Evolutionary conservation across 2,329 filamentous ascomycete species (phyloP).

Genomic region (Pyrenochaeta sp.): DNA sequence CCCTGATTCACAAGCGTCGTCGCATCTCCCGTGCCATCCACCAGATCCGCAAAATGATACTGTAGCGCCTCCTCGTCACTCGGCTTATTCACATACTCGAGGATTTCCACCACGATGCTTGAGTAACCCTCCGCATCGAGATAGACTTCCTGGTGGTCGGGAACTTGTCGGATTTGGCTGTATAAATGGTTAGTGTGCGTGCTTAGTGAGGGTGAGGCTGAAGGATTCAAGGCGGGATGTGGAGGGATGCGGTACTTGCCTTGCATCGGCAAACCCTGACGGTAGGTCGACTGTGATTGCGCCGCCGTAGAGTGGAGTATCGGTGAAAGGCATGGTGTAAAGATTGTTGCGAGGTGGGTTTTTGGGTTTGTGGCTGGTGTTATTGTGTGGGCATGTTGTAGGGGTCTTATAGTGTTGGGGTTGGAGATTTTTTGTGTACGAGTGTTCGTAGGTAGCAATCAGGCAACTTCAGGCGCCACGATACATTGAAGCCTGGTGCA

Average conservation of each 20-base stretch:
- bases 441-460: slow-evolving; percentile 38
- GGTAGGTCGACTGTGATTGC: slow-evolving; percentile 75
- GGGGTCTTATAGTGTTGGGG: slow-evolving; percentile 32
- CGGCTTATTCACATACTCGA: slow-evolving; percentile 76
- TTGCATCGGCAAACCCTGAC: slow-evolving; percentile 73
- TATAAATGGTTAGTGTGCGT: slow-evolving; percentile 13
- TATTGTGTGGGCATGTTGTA: slow-evolving; percentile 16
- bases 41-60: slow-evolving; percentile 59
- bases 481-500: slow-evolving; percentile 29
- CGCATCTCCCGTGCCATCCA: slow-evolving; percentile 44
- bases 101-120: slow-evolving; percentile 88
- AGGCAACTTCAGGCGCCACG: slow-evolving; percentile 46
- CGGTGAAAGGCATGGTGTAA: slow-evolving; percentile 63
- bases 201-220: slow-evolving; percentile 17
- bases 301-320: slow-evolving; percentile 73
- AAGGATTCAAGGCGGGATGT: too few relatives aligned
- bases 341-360: slow-evolving; percentile 1
- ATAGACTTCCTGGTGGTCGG: slow-evolving; percentile 91
- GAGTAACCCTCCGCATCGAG: slow-evolving; percentile 84
- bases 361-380: slow-evolving; percentile 1
- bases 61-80: slow-evolving; percentile 71
- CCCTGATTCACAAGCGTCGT: slow-evolving; percentile 46
- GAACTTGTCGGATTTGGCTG: slow-evolving; percentile 76
- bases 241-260: slow-evolving; percentile 57
- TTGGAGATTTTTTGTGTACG: slow-evolving; percentile 24